Evolutionary conservation across 768 basidiomycete genomes (phyloP).

Genomic region (Aureoboletus auriporus): DNA sequence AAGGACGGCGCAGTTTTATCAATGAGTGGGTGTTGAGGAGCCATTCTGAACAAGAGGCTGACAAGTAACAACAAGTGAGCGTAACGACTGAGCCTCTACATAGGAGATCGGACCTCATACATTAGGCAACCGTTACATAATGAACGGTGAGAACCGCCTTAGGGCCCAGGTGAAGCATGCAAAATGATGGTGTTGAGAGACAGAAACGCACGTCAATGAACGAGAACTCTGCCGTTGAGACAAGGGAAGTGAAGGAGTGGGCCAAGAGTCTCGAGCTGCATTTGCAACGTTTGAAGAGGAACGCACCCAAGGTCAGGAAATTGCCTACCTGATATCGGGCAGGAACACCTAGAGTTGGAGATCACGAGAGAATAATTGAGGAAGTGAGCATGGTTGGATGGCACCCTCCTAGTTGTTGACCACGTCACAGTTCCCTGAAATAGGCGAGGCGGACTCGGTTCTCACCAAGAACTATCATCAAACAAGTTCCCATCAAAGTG

Average conservation of each 20-base stretch:
- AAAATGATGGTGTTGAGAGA: slow-evolving; percentile 74
- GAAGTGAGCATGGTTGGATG: no score
- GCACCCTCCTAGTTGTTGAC: no score
- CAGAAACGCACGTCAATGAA: slow-evolving; percentile 71
- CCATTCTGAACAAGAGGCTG: slow-evolving; percentile 28
- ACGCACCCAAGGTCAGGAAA: slow-evolving; percentile 61
- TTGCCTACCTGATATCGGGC: neutral
- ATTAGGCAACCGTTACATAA: no score
- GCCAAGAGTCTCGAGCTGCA: slow-evolving; percentile 78
- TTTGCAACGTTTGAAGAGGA: slow-evolving; percentile 66
- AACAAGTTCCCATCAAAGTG: neutral
- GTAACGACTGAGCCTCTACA: neutral
- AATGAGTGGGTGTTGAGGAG: slow-evolving; percentile 46
- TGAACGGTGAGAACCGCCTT: no score
- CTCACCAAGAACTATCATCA: no score
- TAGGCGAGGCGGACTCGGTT: no score
- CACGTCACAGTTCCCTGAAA: no score
- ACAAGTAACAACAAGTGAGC: neutral
- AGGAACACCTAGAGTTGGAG: no score
- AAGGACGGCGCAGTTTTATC: slow-evolving; percentile 65
- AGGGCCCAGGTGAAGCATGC: slow-evolving; percentile 51
- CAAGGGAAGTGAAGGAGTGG: slow-evolving; percentile 79
- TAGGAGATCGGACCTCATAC: no score
- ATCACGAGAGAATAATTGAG: no score
- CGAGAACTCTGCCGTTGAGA: slow-evolving; percentile 84